These are phyloP conservation scores for Fusarium concolor DNA, from an alignment of 2,329 filamentous ascomycete genomes.

Conservation along the genomic window DNA sequence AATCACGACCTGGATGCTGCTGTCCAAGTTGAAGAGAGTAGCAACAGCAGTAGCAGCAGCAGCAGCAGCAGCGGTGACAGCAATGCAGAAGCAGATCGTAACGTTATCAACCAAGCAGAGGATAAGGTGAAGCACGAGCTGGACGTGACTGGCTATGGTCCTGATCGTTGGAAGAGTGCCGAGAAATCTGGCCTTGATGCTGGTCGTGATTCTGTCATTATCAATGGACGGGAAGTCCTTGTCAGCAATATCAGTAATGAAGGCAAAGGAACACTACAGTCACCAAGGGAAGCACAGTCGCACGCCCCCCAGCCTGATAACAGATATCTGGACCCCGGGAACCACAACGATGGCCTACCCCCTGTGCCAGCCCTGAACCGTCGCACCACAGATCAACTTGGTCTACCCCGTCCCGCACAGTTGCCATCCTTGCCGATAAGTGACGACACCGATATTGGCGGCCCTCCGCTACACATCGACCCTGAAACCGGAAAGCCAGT, in stretches of 20 bases:
- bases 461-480: slow-evolving; percentile 71
- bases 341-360: slow-evolving; percentile 64
- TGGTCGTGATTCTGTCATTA: slow-evolving; percentile 77
- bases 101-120: slow-evolving; percentile 57
- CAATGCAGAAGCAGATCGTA: slow-evolving; percentile 7
- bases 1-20: slow-evolving; percentile 71
- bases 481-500: slow-evolving; percentile 61
- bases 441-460: slow-evolving; percentile 87
- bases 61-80: slow-evolving; percentile 8
- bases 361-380: slow-evolving; percentile 68
- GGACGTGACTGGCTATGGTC: slow-evolving; percentile 82
- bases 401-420: slow-evolving; percentile 75
- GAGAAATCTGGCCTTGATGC: slow-evolving; percentile 69
- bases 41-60: slow-evolving; percentile 8
- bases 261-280: slow-evolving; percentile 68
- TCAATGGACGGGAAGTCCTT: slow-evolving; percentile 78
- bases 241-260: slow-evolving; percentile 72
- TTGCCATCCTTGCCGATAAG: slow-evolving; percentile 75
- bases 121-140: slow-evolving; percentile 72
- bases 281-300: slow-evolving; percentile 51
- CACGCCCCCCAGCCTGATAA: slow-evolving; percentile 45
- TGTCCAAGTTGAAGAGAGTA: slow-evolving; percentile 52
- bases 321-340: slow-evolving; percentile 49
- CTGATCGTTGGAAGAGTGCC: slow-evolving; percentile 78
- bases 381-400: slow-evolving; percentile 73